Base-by-base conservation (phyloP, 148 eudicot genomes). In the Chenopodium formosanum region DNA sequence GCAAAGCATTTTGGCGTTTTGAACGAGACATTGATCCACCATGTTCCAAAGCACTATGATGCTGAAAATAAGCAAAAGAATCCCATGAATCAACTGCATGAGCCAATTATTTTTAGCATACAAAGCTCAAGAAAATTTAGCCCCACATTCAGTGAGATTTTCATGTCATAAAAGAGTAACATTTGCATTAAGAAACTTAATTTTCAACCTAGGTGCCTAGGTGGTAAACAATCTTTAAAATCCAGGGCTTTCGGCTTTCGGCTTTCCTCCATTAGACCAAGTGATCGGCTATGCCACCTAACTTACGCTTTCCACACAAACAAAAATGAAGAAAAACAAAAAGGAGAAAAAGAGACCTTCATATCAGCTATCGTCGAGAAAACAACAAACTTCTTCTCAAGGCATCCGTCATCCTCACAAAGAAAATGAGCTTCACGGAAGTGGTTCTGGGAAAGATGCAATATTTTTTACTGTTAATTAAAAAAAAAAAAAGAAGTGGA, bases 371-470 rank as follows among this genome's bases (percentile, higher is more conserved):
- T 94, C 82, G 89, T 85, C 29, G 74, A 74, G 75, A 95, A 95
- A 74, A 92, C 97, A 22, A 90, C 76, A 76, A 93, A 93, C 88
- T 93, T 95, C 76, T 93, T 93, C 64, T 85, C 91, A 79, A 95
- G 94, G 83, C 98, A 95, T 22, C 92, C 83, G 81, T 87, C 92
- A 77, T 92, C 91, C 86, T 93, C 98, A 65, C 98, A 95, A 79
- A 92, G 86, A 78, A 88, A 93, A 90, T 93, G 97, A 76, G 84
- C 90, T 79, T 84, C 86, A 12, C 91, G 88, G 76, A 95, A 95
- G 84, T 95, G 97, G 75, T 82, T 86, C 96, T 94, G 94, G 29
- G 60, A 87, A 23, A 72, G 37, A 70, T 70, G 56, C 71, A 32
- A 53, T 13, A 16, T 65, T 66, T 62, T 67, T 62, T 48, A 74